These are phyloP conservation scores for Harringtonia aguacate DNA, from an alignment of 2,329 filamentous ascomycete species.

Conservation along the genomic window DNA sequence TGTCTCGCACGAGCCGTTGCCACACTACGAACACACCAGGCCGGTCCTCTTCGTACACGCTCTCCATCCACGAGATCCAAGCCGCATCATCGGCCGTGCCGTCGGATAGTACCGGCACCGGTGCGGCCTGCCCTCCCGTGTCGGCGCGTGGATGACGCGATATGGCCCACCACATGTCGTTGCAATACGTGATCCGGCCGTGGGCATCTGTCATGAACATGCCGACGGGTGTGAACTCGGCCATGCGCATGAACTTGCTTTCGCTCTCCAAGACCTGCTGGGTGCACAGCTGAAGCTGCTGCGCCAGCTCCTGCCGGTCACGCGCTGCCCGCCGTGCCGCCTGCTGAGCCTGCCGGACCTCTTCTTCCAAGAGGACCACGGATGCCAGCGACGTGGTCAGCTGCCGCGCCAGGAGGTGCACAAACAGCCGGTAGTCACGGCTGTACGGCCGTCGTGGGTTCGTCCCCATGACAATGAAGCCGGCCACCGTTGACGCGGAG, in stretches of 20 bases:
- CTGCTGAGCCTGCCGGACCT: slow-evolving; percentile 63
- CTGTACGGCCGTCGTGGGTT: slow-evolving; percentile 74
- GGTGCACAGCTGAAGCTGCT: slow-evolving; percentile 58
- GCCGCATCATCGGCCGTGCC: background rate
- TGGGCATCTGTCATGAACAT: slow-evolving; percentile 71
- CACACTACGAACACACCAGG: slow-evolving; percentile 48
- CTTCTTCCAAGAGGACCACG: slow-evolving; percentile 73
- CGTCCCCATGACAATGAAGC: slow-evolving; percentile 68
- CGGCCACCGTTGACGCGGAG: slow-evolving; percentile 41
- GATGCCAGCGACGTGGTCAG: slow-evolving; percentile 72
- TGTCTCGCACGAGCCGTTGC: slow-evolving; percentile 49
- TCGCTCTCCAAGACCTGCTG: slow-evolving; percentile 57
- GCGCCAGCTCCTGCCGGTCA: slow-evolving; percentile 66
- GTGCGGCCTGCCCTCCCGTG: slow-evolving; percentile 34
- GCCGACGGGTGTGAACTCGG: slow-evolving; percentile 72
- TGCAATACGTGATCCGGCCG: slow-evolving; percentile 67
- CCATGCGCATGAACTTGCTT: slow-evolving; percentile 73
- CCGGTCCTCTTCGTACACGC: slow-evolving; percentile 57
- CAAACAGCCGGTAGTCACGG: slow-evolving; percentile 68
- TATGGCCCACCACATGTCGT: slow-evolving; percentile 69
- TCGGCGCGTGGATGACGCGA: slow-evolving; percentile 51
- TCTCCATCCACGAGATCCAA: slow-evolving; percentile 54
- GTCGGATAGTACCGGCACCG: background rate
- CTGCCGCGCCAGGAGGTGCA: slow-evolving; percentile 64
- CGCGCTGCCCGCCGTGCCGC: slow-evolving; percentile 65